Evolutionary conservation across 176 grass and related monocot species (phyloP).

Genomic region (Zea luxurians): DNA sequence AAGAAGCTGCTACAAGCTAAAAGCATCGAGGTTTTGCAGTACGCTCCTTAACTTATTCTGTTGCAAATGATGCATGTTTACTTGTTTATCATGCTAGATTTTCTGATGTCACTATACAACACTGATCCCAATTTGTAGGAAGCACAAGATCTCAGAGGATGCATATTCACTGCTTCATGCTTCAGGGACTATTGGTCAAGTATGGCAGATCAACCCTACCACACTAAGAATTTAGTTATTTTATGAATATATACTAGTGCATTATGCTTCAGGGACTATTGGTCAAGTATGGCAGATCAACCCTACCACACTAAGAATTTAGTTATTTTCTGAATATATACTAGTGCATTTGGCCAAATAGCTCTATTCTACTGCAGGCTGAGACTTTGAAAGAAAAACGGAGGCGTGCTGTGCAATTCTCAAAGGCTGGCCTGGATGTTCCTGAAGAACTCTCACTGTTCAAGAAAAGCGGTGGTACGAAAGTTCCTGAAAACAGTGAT

Average conservation of each 20-base stretch:
- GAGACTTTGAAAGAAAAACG: conserved; percentile 88
- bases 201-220: conserved; percentile 33
- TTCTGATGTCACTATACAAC: conserved; percentile 24
- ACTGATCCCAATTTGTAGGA: conserved; percentile 45
- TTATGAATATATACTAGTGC: conserved; percentile 27
- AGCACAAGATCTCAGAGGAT: conserved; percentile 74
- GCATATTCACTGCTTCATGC: conserved; percentile 70
- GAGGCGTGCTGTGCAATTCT: conserved; percentile 63
- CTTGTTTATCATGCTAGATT: conserved; percentile 11
- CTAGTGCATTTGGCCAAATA: conserved; percentile 9
- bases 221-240: background rate
- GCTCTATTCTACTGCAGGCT: conserved; percentile 46
- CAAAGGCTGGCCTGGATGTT: conserved; percentile 75
- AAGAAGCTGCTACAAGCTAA: conserved; percentile 68
- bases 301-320: background rate
- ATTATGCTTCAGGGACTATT: conserved; percentile 86
- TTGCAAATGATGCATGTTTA: conserved; percentile 21
- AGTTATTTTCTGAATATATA: conserved; percentile 6
- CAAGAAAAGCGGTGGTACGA: conserved; percentile 38
- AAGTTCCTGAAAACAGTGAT: conserved; percentile 41
- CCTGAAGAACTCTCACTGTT: conserved; percentile 67
- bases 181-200: conserved; percentile 88
- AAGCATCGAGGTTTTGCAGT: conserved; percentile 77
- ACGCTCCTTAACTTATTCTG: conserved; percentile 40
- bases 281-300: conserved; percentile 58